phyloP scores from a whole-genome alignment of 2,329 filamentous ascomycete genomes.

The Aspergillus quadricinctus region DNA sequence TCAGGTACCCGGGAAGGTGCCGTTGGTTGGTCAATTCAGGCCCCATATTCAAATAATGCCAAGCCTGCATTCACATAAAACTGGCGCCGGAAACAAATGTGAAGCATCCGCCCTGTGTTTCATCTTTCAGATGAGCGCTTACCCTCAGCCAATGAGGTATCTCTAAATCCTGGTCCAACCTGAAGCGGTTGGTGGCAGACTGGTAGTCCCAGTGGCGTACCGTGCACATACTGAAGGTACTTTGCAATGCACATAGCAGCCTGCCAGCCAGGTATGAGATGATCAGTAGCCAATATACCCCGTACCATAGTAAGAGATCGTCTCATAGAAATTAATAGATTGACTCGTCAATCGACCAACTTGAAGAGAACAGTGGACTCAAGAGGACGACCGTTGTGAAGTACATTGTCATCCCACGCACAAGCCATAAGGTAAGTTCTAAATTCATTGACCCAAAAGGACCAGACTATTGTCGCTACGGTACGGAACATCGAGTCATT shows the following conservation, averaged over 20 bases:
- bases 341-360: not conserved
- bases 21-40: not conserved
- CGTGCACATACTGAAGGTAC: not conserved
- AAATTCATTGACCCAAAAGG: not conserved
- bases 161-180: constrained; percentile 2
- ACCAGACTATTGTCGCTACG: not conserved
- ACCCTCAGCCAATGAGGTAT: constrained; percentile 22
- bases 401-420: not conserved
- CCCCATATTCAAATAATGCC: constrained; percentile 11
- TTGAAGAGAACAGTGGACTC: not conserved
- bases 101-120: constrained; percentile 35
- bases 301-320: not conserved
- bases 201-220: not conserved
- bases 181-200: constrained; percentile 1
- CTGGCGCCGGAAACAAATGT: constrained; percentile 30
- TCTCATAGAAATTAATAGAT: not conserved
- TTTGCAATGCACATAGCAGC: not conserved
- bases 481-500: not conserved
- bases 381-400: not conserved
- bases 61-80: constrained; percentile 29
- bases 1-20: not conserved
- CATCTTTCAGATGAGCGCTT: constrained; percentile 29
- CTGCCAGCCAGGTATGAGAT: not conserved
- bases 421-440: not conserved
- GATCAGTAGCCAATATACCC: not conserved